Evolutionary conservation across 805 yeast species (phyloP).

Genomic region (Ogataea paraovalis): DNA sequence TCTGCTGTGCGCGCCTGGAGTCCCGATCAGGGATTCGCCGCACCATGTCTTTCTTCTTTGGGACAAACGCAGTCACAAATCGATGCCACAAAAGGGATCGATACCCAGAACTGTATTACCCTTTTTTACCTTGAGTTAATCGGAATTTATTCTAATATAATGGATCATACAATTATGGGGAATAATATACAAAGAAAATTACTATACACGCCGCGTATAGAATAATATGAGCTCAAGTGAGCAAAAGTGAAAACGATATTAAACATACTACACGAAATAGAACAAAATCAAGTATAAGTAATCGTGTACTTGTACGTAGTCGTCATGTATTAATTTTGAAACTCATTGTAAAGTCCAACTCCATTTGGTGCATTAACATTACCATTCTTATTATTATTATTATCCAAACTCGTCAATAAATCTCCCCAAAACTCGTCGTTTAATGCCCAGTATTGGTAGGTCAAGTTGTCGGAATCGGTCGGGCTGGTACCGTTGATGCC

Average conservation of each 20-base stretch:
- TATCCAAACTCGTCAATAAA: constrained; percentile 31
- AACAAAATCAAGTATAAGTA: not conserved
- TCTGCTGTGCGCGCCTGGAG: no score
- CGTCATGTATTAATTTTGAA: constrained; percentile 2
- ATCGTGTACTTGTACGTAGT: no score
- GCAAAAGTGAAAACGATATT: no score
- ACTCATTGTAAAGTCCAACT: constrained; percentile 10
- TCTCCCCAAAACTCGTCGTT: constrained; percentile 76
- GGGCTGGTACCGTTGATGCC: not conserved
- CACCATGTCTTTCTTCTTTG: not conserved
- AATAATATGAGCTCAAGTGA: no score
- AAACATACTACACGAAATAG: not conserved
- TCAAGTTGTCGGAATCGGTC: constrained; percentile 30
- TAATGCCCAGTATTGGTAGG: constrained; percentile 48
- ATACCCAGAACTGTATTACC: no score
- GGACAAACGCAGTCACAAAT: constrained; percentile 17
- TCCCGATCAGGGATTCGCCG: no score
- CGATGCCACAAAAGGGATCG: not conserved
- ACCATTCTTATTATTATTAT: no score
- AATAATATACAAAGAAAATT: no score
- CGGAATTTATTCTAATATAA: no score
- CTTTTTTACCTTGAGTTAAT: no score
- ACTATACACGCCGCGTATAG: no score
- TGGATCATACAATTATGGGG: no score
- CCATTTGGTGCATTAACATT: constrained; percentile 12